phyloP scores from a whole-genome alignment of 345 rosid species.

The Pistacia integerrima region DNA sequence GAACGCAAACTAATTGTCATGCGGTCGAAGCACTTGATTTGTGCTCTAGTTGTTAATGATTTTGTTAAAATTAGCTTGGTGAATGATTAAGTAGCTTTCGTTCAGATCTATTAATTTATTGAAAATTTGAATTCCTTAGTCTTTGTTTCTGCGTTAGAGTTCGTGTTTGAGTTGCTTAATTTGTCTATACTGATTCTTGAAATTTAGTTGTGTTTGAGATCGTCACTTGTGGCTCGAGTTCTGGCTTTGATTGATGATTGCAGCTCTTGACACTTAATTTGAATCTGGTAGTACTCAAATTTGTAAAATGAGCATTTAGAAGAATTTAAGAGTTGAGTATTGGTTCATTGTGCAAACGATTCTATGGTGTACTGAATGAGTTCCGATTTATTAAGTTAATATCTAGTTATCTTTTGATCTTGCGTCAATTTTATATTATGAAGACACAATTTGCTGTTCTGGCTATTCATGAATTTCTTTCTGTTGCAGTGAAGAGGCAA shows the following conservation, averaged over 20 bases:
- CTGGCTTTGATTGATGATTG: neutral
- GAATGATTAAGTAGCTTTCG: neutral
- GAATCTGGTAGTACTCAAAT: neutral
- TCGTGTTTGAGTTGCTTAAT: neutral
- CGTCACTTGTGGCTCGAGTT: neutral
- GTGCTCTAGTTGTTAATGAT: neutral
- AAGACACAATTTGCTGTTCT: neutral
- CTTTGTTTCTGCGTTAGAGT: neutral
- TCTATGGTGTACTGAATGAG: neutral
- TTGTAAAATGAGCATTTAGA: neutral
- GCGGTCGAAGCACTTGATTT: neutral
- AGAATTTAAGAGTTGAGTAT: neutral
- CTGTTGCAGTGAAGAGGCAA: slow-evolving; percentile 53
- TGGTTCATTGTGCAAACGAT: neutral
- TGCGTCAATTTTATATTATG: neutral
- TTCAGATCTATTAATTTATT: neutral
- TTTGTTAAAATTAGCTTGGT: neutral
- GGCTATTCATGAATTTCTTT: slow-evolving; percentile 4
- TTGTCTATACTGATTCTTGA: no score
- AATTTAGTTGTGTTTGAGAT: neutral
- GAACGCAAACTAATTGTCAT: neutral
- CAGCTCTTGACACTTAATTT: neutral
- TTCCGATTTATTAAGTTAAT: neutral
- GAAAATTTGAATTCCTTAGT: neutral
- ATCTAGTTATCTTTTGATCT: neutral